Base-by-base conservation (phyloP, 1,284 basidiomycete genomes). In the Amylostereum areolatum region DNA sequence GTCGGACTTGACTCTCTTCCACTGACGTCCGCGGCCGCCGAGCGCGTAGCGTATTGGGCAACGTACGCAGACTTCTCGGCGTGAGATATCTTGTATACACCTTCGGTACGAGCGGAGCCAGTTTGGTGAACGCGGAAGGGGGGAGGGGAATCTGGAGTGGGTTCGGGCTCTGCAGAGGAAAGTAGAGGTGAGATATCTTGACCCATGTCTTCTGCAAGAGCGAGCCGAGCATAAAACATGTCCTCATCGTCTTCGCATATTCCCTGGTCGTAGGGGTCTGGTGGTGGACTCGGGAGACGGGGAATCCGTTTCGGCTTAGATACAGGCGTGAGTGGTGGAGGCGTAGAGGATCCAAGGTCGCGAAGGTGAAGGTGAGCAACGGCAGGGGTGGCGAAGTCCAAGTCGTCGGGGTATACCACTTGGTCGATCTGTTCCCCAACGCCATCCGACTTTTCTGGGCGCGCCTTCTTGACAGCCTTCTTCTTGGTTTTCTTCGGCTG, bases 81-180 rank as follows among this genome's bases (percentile, higher is more conserved):
- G 53, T 93, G 87, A 0, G 91, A 85, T 62, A 99, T 92, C 72
- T 92, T 91, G 78, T 96, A 96, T 66, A 86, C 92, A 1, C 97
- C 96, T 69, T 98, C 91, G 0, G 94, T 93, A 28, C 95, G 83
- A 34, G 92, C 91, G 30, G 88, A 86, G 28, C 92, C 92, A 0
- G 86, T 87, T 47, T 78, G 55, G 60, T 95, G 91, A 43, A 80
- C 80, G 43, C 83, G 82, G 64, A 81, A 77, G 27, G 77, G 69
- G 18, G 66, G 65, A 3, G 68, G 69, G 0, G 61, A 55, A 24
- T 66, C 62, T 1, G 61, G 59, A 41, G 63, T 63, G 35, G 61
- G 35, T 48, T 61, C 52, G 50, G 63, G 63, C 31, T 71, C 61
- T 48, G 65, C 60, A 63, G 30, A 63, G 47, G 18, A 64, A 53